Base-by-base conservation (phyloP, 2,329 filamentous ascomycete genomes). In the Coleophoma cylindrospora region DNA sequence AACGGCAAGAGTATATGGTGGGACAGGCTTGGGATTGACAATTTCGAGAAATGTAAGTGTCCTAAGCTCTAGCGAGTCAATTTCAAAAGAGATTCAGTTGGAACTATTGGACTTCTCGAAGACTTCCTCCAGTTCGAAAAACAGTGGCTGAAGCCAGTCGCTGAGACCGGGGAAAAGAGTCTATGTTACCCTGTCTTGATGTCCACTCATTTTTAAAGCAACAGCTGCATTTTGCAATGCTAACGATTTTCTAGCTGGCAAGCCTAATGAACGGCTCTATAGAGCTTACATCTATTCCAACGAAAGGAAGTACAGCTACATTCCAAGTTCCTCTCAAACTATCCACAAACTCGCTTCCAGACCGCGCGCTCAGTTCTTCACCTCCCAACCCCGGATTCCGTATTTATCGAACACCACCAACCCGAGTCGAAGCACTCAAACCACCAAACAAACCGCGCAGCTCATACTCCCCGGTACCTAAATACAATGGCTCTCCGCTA, bases 1-100 rank as follows among this genome's bases (percentile, higher is more conserved):
- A 36, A 91, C 87, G 0, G 87, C 91, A 57, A 81, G 89, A 15
- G 81, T 89, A 53, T 91, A 91, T 56, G 88, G 88, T 14, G 88
- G 88, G 0, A 88, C 83, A 0, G 88, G 88, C 0, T 74, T 92
- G 1, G 88, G 88, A 0, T 72, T 92, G 0, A 91, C 90, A 65
- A 91, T 92, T 56, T 88, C 83, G 4, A 57, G 53, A 46, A 60
- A 60, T 49, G 58, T 58, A 34, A 50, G 55, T 37, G 3, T 12
- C 21, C 2, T 34, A 27, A 27, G 7, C 9, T 27, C 27, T 27
- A 5, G 4, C 27, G 6, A 27, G 6, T 10, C 9, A 6, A 10
- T 27, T 3, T 27, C 27, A 27, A 27, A 4, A 8, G 27, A 10
- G 27, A 27, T 3, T 27, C 27, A 27, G 7, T 27, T 27, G 27